Percentiles rank a stretch among this genome's conserved stretches.
These are phyloP conservation scores for Penicillium brasilianum DNA, from an alignment of 2,329 filamentous ascomycete genomes.

Conservation along the genomic window DNA sequence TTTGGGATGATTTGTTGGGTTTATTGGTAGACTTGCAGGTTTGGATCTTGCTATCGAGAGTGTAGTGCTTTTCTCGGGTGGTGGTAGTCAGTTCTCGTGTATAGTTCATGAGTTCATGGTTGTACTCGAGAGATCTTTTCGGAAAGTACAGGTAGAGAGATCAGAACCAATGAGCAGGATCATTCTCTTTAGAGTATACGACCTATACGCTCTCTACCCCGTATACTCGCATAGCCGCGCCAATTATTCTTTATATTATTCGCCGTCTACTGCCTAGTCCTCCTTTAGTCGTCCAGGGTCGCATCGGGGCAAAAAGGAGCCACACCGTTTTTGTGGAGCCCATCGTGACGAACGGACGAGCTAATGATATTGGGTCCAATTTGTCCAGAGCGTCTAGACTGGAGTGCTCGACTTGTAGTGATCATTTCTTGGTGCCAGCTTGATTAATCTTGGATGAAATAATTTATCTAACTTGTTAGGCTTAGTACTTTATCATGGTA, in stretches of 20 bases:
- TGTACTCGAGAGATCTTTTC: too few relatives aligned
- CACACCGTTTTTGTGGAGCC: not conserved
- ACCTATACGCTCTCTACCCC: too few relatives aligned
- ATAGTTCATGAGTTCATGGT: too few relatives aligned
- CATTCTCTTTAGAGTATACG: too few relatives aligned
- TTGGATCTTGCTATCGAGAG: not conserved
- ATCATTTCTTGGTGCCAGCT: not conserved
- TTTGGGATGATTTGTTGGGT: not conserved
- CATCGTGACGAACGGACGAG: not conserved
- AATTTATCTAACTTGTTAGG: not conserved
- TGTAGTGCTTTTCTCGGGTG: too few relatives aligned
- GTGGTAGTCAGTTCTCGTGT: too few relatives aligned
- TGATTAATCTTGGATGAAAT: too few relatives aligned
- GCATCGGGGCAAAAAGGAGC: not conserved
- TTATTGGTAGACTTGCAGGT: conserved; percentile 1
- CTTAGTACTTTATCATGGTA: not conserved
- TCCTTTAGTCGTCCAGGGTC: not conserved
- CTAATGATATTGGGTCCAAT: not conserved
- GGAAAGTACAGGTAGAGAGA: too few relatives aligned
- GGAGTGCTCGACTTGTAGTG: not conserved
- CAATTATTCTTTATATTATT: too few relatives aligned
- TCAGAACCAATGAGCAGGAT: too few relatives aligned
- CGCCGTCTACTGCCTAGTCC: too few relatives aligned
- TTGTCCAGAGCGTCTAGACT: not conserved
- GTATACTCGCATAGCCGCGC: too few relatives aligned